phyloP scores from a whole-genome alignment of 768 basidiomycete species.

The Mrakia hoshinonis region DNA sequence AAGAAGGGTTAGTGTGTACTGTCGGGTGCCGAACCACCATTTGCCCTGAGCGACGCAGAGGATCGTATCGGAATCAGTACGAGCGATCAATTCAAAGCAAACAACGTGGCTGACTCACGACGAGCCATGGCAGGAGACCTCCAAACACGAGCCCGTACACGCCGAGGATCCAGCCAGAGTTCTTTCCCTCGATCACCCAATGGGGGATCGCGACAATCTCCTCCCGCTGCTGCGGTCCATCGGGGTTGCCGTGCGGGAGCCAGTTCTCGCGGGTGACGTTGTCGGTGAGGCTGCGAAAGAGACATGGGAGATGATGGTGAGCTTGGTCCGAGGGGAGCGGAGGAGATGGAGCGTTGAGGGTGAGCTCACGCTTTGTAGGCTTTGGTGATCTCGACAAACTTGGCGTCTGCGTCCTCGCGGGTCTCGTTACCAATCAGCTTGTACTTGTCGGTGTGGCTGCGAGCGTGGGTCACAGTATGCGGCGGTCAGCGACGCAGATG shows the following conservation, averaged over 20 bases:
- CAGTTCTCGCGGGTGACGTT: conserved; percentile 83
- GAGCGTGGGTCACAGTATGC: neutral
- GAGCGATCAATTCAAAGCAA: neutral
- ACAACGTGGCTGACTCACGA: conserved; percentile 47
- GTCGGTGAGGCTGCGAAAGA: conserved; percentile 63
- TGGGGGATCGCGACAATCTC: conserved; percentile 91
- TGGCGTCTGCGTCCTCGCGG: conserved; percentile 69
- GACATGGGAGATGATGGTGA: neutral
- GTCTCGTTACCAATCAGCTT: conserved; percentile 73
- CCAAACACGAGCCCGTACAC: conserved; percentile 83
- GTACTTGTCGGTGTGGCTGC: conserved; percentile 94
- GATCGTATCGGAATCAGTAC: neutral
- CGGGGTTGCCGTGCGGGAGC: conserved; percentile 83
- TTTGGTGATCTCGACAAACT: conserved; percentile 88
- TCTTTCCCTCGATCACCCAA: conserved; percentile 86
- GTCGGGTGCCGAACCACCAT: conserved; percentile 94
- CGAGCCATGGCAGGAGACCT: conserved; percentile 70
- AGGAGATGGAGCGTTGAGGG: neutral
- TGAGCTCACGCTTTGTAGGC: conserved; percentile 81
- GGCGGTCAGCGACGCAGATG: neutral
- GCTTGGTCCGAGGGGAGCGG: neutral
- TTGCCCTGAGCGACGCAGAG: conserved; percentile 49
- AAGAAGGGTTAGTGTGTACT: conserved; percentile 81
- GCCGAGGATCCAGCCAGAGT: conserved; percentile 83
- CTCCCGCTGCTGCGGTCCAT: conserved; percentile 83